Evolutionary conservation across 2,329 filamentous ascomycete species (phyloP).

Genomic region (Fusarium luffae): DNA sequence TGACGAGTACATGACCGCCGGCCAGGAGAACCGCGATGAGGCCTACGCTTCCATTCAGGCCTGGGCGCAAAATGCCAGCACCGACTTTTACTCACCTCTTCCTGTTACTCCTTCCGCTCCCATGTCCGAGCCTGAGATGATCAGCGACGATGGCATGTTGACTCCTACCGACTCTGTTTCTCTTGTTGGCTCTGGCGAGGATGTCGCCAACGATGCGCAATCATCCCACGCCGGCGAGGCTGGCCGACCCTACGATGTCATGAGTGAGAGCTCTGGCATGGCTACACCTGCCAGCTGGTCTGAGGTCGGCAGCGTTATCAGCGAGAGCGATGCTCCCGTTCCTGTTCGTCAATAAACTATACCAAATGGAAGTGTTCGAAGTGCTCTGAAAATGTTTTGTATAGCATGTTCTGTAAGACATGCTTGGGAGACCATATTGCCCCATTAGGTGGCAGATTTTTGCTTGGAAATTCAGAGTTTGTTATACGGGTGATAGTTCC

Average conservation of each 20-base stretch:
- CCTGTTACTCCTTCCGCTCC: constrained; percentile 62
- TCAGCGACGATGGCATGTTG: constrained; percentile 62
- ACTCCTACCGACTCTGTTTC: constrained; percentile 71
- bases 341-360: constrained; percentile 48
- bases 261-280: constrained; percentile 70
- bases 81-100: constrained; percentile 70
- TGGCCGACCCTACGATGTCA: constrained; percentile 61
- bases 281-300: constrained; percentile 72
- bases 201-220: constrained; percentile 57
- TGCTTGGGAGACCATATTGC: neutral
- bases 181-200: constrained; percentile 62
- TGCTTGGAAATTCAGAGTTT: constrained; percentile 4
- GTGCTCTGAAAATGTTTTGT: neutral
- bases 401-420: neutral
- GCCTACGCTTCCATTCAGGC: constrained; percentile 72
- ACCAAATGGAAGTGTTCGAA: neutral
- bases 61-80: constrained; percentile 67
- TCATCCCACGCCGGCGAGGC: constrained; percentile 53
- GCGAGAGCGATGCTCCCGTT: constrained; percentile 60
- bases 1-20: constrained; percentile 65
- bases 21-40: constrained; percentile 58
- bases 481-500: neutral
- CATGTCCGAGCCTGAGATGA: constrained; percentile 62
- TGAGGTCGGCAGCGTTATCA: constrained; percentile 71
- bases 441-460: neutral